Base-by-base conservation (phyloP, 2,329 filamentous ascomycete species). In the Graphilbum fragrans region DNA sequence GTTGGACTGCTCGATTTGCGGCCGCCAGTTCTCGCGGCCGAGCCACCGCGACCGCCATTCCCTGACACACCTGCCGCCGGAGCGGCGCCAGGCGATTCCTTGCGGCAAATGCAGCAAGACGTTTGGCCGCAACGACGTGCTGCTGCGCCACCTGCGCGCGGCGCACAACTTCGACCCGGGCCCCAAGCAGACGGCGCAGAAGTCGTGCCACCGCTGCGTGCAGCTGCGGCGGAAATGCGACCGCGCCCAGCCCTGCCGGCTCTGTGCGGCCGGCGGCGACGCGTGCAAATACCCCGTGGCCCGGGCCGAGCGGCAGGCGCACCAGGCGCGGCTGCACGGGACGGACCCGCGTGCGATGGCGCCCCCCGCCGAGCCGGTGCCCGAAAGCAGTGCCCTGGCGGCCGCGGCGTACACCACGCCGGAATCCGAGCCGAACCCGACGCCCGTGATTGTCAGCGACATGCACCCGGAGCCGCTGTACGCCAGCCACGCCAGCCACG, bases 141-240 rank as follows among this genome's bases (percentile, higher is more conserved):
- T 57, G 22, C 48, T 55, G 17, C 53, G 54, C 12, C 55, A 58
- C 33, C 36, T 55, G 33, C 47, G 53, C 11, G 47, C 43, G 2
- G 44, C 52, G 3, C 55, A 57, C 43, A 36, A 46, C 21, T 22
- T 53, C 21, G 42, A 50, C 20, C 39, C 46, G 10, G 43, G 42
- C 2, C 38, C 45, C 27, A 47, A 39, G 22, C 41, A 43, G 22
- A 46, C 49, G 7, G 41, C 46, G 18, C 52, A 55, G 38, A 48
- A 45, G 21, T 57, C 53, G 2, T 58, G 55, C 38, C 27, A 50
- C 18, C 53, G 52, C 25, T 58, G 55, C 27, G 50, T 57, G 1
- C 48, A 48, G 9, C 47, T 52, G 37, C 55, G 53, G 22, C 47
- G 54, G 18, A 50, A 45, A 14, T 57, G 55, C 38, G 49, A 53